Base-by-base conservation (phyloP, 2,329 filamentous ascomycete species). In the Aspergillus bombycis region DNA sequence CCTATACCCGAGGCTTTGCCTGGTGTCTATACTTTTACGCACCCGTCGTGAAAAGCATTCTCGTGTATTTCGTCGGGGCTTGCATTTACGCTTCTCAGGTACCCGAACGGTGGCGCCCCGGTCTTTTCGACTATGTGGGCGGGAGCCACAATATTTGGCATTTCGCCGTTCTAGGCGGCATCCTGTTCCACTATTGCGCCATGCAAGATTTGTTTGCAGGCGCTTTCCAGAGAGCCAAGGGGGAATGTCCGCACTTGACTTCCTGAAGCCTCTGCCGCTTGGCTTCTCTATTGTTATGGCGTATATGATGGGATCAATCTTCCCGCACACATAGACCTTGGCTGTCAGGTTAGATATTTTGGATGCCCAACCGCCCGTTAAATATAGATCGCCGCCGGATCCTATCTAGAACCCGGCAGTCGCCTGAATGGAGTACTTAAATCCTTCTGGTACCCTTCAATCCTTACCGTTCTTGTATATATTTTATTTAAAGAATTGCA, bases 111-210 rank as follows among this genome's bases (percentile, higher is more conserved):
- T 99, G 93, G 91, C 91, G 85, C 70, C 95, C 95, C 0, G 95
- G 95, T 57, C 88, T 91, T 75, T 99, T 99, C 71, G 95, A 99
- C 79, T 98, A 98, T 76, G 85, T 96, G 46, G 95, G 95, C 45
- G 94, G 93, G 53, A 96, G 92, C 77, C 95, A 99, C 80, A 99
- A 99, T 78, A 88, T 99, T 63, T 99, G 95, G 95, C 95, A 99
- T 78, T 80, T 96, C 38, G 95, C 95, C 9, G 95, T 99, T 12
- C 82, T 99, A 32, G 93, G 94, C 19, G 95, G 95, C 12, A 99
- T 99, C 62, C 79, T 98, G n/a, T 98, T 97, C 77, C 95, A 99
- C 78, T 99, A 98, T 80, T 85, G 86, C 26, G 95, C 95, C 21
- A 97, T 99, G 94, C 92, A 97, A 78, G 87, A 93, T 61, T 95